Evolutionary conservation across 495 filamentous ascomycete genomes (phyloP).

Genomic region (Clohesyomyces aquaticus): DNA sequence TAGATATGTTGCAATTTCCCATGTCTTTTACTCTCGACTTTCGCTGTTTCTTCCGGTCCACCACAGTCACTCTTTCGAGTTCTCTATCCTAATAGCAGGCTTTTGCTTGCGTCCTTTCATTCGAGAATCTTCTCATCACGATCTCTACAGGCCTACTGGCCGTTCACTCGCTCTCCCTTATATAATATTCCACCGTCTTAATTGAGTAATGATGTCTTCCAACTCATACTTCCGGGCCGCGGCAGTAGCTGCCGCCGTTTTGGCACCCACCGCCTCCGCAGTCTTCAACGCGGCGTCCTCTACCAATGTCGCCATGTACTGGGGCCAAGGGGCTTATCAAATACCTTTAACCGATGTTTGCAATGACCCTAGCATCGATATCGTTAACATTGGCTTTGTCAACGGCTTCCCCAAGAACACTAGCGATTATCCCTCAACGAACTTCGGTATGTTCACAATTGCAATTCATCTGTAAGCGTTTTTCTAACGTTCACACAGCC

Average conservation of each 20-base stretch:
- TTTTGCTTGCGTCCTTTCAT: slow-evolving; percentile 44
- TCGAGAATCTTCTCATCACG: slow-evolving; percentile 32
- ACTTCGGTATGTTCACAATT: slow-evolving; percentile 56
- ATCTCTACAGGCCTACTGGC: slow-evolving; percentile 35
- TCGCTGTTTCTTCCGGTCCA: background rate
- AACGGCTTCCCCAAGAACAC: slow-evolving; percentile 63
- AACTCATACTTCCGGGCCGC: slow-evolving; percentile 16
- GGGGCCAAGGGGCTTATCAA: slow-evolving; percentile 55
- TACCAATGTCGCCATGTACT: slow-evolving; percentile 59
- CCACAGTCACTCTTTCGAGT: slow-evolving; percentile 19
- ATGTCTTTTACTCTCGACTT: slow-evolving; percentile 16
- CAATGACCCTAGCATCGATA: slow-evolving; percentile 61
- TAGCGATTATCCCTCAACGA: slow-evolving; percentile 61
- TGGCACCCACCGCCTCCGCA: slow-evolving; percentile 28
- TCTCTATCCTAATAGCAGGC: slow-evolving; percentile 30
- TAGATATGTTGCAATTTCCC: slow-evolving; percentile 24
- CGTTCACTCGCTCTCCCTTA: slow-evolving; percentile 27
- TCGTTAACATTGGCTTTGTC: slow-evolving; percentile 70
- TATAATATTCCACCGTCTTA: slow-evolving; percentile 2
- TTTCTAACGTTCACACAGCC: slow-evolving; percentile 12
- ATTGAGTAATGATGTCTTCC: slow-evolving; percentile 33
- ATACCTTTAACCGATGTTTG: slow-evolving; percentile 60
- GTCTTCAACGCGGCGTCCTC: slow-evolving; percentile 40
- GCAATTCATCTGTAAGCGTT: no score
- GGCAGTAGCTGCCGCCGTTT: slow-evolving; percentile 19